Evolutionary conservation across 768 basidiomycete species (phyloP).

Genomic region (Pleurotus citrinopileatus): DNA sequence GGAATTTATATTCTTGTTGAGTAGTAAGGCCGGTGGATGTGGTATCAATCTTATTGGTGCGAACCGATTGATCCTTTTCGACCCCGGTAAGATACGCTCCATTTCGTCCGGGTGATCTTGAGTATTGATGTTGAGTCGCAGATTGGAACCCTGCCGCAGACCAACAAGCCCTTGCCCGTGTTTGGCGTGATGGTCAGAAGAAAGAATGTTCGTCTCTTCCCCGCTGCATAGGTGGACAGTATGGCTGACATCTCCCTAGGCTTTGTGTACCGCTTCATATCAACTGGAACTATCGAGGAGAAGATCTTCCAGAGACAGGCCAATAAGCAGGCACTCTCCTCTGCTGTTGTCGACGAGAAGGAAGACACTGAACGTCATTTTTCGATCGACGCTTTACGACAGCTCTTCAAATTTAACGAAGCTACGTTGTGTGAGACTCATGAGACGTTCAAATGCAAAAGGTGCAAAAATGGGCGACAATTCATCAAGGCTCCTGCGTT

Average conservation of each 20-base stretch:
- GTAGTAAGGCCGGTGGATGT: slow-evolving; percentile 94
- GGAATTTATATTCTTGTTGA: slow-evolving; percentile 92
- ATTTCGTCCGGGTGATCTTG: not conserved
- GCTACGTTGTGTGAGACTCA: slow-evolving; percentile 90
- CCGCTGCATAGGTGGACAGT: not conserved
- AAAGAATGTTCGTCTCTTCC: slow-evolving; percentile 79
- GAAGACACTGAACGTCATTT: slow-evolving; percentile 96
- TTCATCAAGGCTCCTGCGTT: slow-evolving; percentile 78
- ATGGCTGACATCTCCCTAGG: slow-evolving; percentile 59
- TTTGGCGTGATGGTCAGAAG: slow-evolving; percentile 99
- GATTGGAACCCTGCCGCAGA: slow-evolving; percentile 99
- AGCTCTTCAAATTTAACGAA: slow-evolving; percentile 91
- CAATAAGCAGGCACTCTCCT: slow-evolving; percentile 93
- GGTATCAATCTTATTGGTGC: slow-evolving; percentile 98
- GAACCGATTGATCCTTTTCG: slow-evolving; percentile 92
- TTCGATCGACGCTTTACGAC: slow-evolving; percentile 81
- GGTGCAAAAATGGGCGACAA: slow-evolving; percentile 87
- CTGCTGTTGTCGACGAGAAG: slow-evolving; percentile 97
- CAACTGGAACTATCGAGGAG: slow-evolving; percentile 96
- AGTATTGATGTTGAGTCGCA: slow-evolving; percentile 25
- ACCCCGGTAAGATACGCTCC: slow-evolving; percentile 64
- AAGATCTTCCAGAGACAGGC: slow-evolving; percentile 99
- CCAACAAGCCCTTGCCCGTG: slow-evolving; percentile 96
- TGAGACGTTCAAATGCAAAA: slow-evolving; percentile 96
- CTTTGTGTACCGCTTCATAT: slow-evolving; percentile 98